Conservation (phyloP, 2,329 filamentous ascomycete species). For the Fusarium siculi region DNA sequence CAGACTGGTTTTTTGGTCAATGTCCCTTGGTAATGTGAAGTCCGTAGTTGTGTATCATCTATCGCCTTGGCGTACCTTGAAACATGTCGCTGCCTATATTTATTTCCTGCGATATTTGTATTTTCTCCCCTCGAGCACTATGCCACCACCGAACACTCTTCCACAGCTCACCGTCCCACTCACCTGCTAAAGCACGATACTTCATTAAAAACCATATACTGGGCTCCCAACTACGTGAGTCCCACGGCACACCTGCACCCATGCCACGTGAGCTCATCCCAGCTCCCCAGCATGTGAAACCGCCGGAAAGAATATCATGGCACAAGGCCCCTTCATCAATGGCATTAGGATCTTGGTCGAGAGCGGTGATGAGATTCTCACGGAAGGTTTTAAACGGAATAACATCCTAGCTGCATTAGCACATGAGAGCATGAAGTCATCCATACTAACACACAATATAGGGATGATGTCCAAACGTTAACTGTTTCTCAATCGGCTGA, state of each 20-base stretch:
- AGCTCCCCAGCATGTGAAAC: slow-evolving; percentile 52
- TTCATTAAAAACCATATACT: slow-evolving; percentile 57
- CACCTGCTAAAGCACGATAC: slow-evolving; percentile 50
- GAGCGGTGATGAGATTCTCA: slow-evolving; percentile 43
- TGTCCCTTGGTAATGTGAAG: neutral
- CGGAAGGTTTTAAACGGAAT: slow-evolving; percentile 49
- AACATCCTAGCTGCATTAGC: slow-evolving; percentile 45
- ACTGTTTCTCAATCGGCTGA: slow-evolving; percentile 47
- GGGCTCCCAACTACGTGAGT: slow-evolving; percentile 57
- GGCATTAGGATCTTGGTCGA: slow-evolving; percentile 39
- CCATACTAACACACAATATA: slow-evolving; percentile 43
- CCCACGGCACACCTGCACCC: slow-evolving; percentile 55
- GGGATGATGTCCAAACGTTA: slow-evolving; percentile 49
- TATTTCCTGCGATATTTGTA: slow-evolving; percentile 19
- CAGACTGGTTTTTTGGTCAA: neutral
- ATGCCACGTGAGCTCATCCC: slow-evolving; percentile 44
- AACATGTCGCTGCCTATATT: neutral
- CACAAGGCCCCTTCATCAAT: slow-evolving; percentile 52
- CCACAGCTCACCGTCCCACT: slow-evolving; percentile 52
- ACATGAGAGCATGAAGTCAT: neutral
- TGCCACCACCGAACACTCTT: slow-evolving; percentile 47
- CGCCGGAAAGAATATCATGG: slow-evolving; percentile 49
- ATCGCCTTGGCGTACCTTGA: neutral
- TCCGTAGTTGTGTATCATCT: neutral
- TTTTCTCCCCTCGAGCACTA: slow-evolving; percentile 39